Evolutionary conservation across 805 yeast species (phyloP), one percentile per base, ranked within the genome.

Genomic region (Yamadazyma laniorum): DNA sequence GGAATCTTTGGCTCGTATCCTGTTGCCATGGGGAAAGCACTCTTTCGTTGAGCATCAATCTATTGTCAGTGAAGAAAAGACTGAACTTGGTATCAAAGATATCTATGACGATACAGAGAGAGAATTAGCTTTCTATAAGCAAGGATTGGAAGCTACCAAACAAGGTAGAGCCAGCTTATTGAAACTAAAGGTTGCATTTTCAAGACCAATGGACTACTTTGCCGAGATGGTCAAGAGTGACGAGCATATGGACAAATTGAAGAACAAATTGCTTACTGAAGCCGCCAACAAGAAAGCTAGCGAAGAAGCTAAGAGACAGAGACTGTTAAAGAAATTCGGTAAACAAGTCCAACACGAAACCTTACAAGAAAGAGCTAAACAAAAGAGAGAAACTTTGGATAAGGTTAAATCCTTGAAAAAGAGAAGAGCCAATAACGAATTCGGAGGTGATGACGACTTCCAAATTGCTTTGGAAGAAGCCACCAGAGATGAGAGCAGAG

Each of bases 201-300:
- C 95, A 19, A 79, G 99, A 62, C 99, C 99, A 25, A 68, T 78
- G 54, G 99, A 93, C 60, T 93, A 87, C 63, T 93, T 93, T 67
- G 99, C 99, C 14, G 99, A 93, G 66, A 93, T 93, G 99, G 86
- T 89, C 43, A 93, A 93, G 70, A 82, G 90, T 38, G 99, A 93
- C 63, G 96, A 88, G 61, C 99, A 93, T 64, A 93, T 93, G 99
- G 96, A 88, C 56, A 86, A 80, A 65, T 75, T 93, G 57, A 89
- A 87, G 72, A 67, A 72, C 55, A 88, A 86, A 64, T 74, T 91
- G 51, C 72, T 89, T 30, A 75, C 79, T 47, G 96, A 88, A 59
- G 84, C 83, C 21, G 73, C 82, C 40, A 85, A 83, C 60, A 87
- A 87, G 79, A 85, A 84, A 64, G 96, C 95, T 1, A 75, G 89